phyloP scores from a whole-genome alignment of 306 rosid species.

The Sicyos edulis region DNA sequence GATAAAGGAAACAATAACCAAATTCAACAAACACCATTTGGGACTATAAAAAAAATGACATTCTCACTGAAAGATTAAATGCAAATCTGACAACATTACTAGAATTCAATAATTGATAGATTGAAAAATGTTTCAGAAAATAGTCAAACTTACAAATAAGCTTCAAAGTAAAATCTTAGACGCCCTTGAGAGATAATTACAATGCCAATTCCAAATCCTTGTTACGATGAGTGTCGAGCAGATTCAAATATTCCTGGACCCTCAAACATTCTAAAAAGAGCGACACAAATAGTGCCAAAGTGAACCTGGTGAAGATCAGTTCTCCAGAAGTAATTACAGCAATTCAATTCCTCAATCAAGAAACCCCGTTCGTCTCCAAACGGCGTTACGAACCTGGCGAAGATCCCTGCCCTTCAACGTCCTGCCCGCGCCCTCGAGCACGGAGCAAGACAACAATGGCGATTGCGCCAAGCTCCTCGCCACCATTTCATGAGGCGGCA shows the following conservation, averaged over 20 bases:
- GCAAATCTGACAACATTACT: not conserved
- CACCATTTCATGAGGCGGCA: slow-evolving; percentile 78
- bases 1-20: not conserved
- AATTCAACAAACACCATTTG: not conserved
- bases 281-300: slow-evolving; percentile 13
- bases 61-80: not conserved
- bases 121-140: not conserved
- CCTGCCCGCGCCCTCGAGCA: slow-evolving; percentile 80
- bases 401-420: slow-evolving; percentile 63
- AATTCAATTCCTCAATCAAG: slow-evolving; percentile 38
- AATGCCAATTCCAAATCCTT: not conserved
- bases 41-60: not conserved
- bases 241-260: slow-evolving; percentile 20
- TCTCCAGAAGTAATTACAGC: slow-evolving; percentile 16
- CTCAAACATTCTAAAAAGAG: slow-evolving; percentile 1
- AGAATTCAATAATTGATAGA: not conserved
- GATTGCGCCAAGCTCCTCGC: slow-evolving; percentile 42
- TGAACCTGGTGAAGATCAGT: not conserved
- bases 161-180: not conserved
- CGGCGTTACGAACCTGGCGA: slow-evolving; percentile 67
- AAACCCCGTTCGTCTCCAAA: slow-evolving; percentile 77
- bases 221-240: slow-evolving; percentile 17
- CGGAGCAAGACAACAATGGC: slow-evolving; percentile 55
- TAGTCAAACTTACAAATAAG: slow-evolving; percentile 1
- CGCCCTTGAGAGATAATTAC: slow-evolving; percentile 17